These are phyloP conservation scores for Mrakia frigida DNA, from an alignment of 768 basidiomycete species.

Conservation along the genomic window DNA sequence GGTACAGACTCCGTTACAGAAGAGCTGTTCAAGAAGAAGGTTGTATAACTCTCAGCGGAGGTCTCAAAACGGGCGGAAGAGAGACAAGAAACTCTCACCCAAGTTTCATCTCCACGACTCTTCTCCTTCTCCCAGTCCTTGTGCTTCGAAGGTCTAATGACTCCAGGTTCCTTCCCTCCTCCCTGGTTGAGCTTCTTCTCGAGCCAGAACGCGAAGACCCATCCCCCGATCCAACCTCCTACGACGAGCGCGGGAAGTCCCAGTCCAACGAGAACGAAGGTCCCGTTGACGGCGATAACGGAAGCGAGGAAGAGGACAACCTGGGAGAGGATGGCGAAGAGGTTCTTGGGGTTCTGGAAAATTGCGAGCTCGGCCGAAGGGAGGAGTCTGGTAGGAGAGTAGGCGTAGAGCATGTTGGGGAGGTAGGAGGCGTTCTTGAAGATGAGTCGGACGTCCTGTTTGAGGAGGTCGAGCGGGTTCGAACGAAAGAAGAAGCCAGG, in stretches of 20 bases:
- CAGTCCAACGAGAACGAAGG: not conserved
- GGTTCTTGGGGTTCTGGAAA: not conserved
- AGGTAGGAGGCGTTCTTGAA: not conserved
- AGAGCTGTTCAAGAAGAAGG: not conserved
- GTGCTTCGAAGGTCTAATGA: not conserved
- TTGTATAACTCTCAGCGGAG: too few relatives aligned
- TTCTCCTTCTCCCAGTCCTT: not conserved
- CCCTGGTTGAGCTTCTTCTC: not conserved
- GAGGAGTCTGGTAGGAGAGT: not conserved
- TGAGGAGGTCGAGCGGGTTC: not conserved
- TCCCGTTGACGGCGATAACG: not conserved
- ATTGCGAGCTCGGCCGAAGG: not conserved
- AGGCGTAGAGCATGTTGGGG: not conserved
- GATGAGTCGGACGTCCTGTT: not conserved
- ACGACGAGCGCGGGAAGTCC: not conserved
- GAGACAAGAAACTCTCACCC: not conserved
- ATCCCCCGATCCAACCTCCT: not conserved
- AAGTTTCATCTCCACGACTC: not conserved
- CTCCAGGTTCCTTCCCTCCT: not conserved
- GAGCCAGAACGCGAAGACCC: not conserved
- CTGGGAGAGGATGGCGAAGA: not conserved
- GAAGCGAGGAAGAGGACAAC: slow-evolving; percentile 9
- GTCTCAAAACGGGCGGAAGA: too few relatives aligned
- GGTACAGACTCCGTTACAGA: slow-evolving; percentile 16
- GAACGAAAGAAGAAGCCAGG: not conserved